Evolutionary conservation across 2,329 filamentous ascomycete genomes (phyloP).

Genomic region (Fusarium sp.): DNA sequence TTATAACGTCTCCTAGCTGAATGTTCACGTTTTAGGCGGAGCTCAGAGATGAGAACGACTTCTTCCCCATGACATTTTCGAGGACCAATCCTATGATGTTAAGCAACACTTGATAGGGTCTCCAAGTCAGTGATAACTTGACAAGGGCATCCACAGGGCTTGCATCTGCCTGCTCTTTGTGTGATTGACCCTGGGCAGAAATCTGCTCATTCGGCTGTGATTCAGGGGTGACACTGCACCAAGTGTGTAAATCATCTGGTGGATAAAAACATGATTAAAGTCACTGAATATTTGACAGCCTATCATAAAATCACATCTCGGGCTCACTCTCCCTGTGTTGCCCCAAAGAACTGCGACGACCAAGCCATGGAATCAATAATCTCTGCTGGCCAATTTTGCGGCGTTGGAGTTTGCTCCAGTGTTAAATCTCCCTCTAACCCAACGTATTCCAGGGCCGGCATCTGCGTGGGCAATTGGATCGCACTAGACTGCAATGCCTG

Average conservation of each 20-base stretch:
- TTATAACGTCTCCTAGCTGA: neutral
- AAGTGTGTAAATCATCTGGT: neutral
- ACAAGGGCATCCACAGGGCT: neutral
- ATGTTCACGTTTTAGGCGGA: too few species aligned
- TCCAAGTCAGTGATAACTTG: neutral
- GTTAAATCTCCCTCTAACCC: neutral
- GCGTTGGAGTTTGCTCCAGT: neutral
- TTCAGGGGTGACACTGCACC: neutral
- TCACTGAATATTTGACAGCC: neutral
- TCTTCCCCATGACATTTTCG: too few species aligned
- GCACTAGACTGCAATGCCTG: neutral
- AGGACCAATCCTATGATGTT: neutral
- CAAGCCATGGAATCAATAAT: conserved; percentile 46
- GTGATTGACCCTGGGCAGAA: neutral
- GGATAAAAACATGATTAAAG: neutral
- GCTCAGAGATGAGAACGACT: too few species aligned
- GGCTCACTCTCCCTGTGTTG: neutral
- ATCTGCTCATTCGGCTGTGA: neutral
- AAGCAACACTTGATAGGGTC: neutral
- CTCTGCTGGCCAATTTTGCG: conserved; percentile 40
- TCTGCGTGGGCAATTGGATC: neutral
- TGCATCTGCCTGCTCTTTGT: neutral
- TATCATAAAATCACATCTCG: neutral
- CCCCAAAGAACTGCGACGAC: conserved; percentile 42
- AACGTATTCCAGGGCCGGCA: neutral